These are phyloP conservation scores for Alternaria consortialis DNA, from an alignment of 2,329 filamentous ascomycete species.

Conservation along the genomic window DNA sequence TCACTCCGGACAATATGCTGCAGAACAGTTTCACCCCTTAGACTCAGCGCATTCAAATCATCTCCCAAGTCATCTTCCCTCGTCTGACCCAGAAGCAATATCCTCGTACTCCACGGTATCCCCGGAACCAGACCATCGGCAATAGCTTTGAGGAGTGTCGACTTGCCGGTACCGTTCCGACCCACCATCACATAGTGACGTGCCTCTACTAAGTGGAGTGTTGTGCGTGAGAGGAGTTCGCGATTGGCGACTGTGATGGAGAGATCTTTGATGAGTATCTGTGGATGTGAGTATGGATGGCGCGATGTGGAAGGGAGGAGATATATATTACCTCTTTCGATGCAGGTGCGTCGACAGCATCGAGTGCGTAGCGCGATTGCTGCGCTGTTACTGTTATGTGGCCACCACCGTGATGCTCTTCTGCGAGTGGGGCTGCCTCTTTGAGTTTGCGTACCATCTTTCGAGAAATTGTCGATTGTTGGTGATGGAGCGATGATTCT, in stretches of 20 bases:
- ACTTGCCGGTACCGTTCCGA: slow-evolving; percentile 84
- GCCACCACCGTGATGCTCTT: slow-evolving; percentile 36
- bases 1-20: slow-evolving; percentile 71
- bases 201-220: slow-evolving; percentile 75
- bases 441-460: slow-evolving; percentile 45
- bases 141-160: slow-evolving; percentile 78
- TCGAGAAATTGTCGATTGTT: not conserved
- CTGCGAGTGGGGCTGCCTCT: slow-evolving; percentile 22
- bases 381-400: slow-evolving; percentile 50
- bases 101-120: slow-evolving; percentile 48
- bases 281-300: slow-evolving; percentile 3
- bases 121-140: slow-evolving; percentile 81
- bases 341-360: slow-evolving; percentile 50
- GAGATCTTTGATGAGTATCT: slow-evolving; percentile 70
- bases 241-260: slow-evolving; percentile 68
- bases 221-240: slow-evolving; percentile 76
- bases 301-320: not conserved
- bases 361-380: slow-evolving; percentile 50
- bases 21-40: slow-evolving; percentile 61
- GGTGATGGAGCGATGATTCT: not conserved
- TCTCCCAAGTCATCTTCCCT: slow-evolving; percentile 38
- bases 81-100: slow-evolving; percentile 50
- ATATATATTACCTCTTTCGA: slow-evolving; percentile 44
- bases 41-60: slow-evolving; percentile 39
- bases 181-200: slow-evolving; percentile 81